Base-by-base conservation (phyloP, 179 eudicot genomes). In the Patellifolia procumbens region DNA sequence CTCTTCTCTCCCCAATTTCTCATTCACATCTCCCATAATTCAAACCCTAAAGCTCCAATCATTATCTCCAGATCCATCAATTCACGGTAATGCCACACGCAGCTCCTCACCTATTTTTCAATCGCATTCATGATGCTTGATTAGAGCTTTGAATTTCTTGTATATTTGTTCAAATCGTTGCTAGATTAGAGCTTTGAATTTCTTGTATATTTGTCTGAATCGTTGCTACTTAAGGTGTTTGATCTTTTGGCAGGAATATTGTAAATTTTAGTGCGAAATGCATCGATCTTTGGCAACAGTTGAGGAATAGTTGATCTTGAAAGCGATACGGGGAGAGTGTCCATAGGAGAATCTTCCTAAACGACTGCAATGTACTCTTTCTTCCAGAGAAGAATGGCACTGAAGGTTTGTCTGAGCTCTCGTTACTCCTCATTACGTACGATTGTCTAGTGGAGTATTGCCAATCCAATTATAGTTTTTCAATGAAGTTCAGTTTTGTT, bases 371-470 rank as follows among this genome's bases (percentile, higher is more conserved):
- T n/a, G n/a, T n/a, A n/a, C n/a, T n/a, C n/a, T n/a, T n/a, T n/a
- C n/a, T n/a, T n/a, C n/a, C 99, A 95, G 74, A n/a, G n/a, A n/a
- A 84, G n/a, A n/a, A n/a, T 95, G 99, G 99, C 97, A 95, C 81
- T 79, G 93, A 66, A 93, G 98, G 99, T 95, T 55, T 43, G 59
- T 59, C 64, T 19, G 1, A 9, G 7, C 13, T 26, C 5, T 29
- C 26, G 7, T 64, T 49, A 28, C 35, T 70, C 13, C 19, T 37
- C 6, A 63, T 51, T 75, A 28, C 7, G 11, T 19, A 1, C 1
- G 28, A 2, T 22, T 17, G 22, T 74, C 31, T 10, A 6, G 37
- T 15, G 29, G 70, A 68, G 31, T 45, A 22, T 39, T 29, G 64
- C 17, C 56, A 51, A 17, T 51, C 2, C 6, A 51, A 5, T 51